Conservation (phyloP, 768 basidiomycete genomes). For the Suillus discolor region DNA sequence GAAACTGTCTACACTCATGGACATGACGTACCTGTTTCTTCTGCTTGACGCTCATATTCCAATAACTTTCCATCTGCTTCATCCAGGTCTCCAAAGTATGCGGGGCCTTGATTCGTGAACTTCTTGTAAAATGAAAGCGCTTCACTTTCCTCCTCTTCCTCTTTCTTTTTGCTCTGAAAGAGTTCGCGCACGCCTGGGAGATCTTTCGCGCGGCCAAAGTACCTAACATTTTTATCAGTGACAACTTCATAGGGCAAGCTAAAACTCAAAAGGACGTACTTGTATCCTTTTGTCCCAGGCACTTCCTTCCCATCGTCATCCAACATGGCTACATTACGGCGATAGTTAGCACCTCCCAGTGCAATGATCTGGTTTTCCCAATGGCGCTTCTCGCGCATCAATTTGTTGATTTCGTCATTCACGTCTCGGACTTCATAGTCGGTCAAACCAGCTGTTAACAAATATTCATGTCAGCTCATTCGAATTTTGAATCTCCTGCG, state of each 20-base stretch:
- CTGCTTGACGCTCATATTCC: constrained; percentile 69
- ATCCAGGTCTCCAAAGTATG: constrained; percentile 91
- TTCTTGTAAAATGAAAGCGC: constrained; percentile 79
- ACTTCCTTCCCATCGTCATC: constrained; percentile 97
- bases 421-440: constrained; percentile 93
- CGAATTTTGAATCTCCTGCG: not conserved
- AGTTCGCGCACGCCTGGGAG: constrained; percentile 94
- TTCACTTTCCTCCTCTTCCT: constrained; percentile 88
- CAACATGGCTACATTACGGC: constrained; percentile 90
- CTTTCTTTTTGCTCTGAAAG: constrained; percentile 84
- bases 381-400: constrained; percentile 93
- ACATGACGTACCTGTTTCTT: constrained; percentile 63
- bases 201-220: constrained; percentile 96
- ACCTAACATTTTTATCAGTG: constrained; percentile 48
- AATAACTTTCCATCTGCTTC: constrained; percentile 70
- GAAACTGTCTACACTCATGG: constrained; percentile 2
- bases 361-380: constrained; percentile 99
- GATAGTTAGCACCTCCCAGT: constrained; percentile 91
- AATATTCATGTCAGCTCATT: not conserved
- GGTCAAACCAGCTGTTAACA: constrained; percentile 63
- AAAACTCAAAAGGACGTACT: constrained; percentile 51
- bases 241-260: constrained; percentile 58
- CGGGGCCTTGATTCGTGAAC: constrained; percentile 84
- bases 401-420: constrained; percentile 97
- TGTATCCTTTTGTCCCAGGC: constrained; percentile 96